phyloP scores from a whole-genome alignment of 108 stramenopile species.

The Skeletonema potamos region DNA sequence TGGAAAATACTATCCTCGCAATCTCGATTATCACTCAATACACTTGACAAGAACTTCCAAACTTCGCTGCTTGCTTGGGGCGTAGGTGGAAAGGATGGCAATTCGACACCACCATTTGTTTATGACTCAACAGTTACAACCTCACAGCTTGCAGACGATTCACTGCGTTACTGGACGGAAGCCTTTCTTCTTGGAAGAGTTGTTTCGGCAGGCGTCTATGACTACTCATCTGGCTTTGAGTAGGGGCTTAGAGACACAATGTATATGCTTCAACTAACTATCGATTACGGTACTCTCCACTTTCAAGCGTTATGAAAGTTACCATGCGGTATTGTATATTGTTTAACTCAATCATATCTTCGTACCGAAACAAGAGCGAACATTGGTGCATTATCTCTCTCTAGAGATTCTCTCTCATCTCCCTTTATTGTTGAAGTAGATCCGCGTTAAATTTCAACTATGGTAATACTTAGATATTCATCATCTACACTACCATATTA shows the following conservation, averaged over 20 bases:
- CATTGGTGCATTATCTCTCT: too few relatives aligned
- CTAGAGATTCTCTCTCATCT: too few relatives aligned
- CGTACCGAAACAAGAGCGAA: too few relatives aligned
- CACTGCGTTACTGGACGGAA: constrained; percentile 38
- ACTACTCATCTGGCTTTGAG: neutral
- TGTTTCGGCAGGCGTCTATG: neutral
- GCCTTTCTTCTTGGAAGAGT: constrained; percentile 21
- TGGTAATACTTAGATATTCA: too few relatives aligned
- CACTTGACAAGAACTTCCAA: constrained; percentile 25
- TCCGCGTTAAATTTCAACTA: too few relatives aligned
- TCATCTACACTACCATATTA: neutral
- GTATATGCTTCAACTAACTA: too few relatives aligned
- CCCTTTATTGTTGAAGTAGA: too few relatives aligned
- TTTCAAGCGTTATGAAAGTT: too few relatives aligned
- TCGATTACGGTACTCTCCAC: too few relatives aligned
- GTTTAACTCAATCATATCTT: too few relatives aligned
- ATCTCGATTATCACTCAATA: constrained; percentile 5
- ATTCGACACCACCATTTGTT: constrained; percentile 5
- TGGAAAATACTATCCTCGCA: constrained; percentile 20
- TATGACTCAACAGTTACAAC: constrained; percentile 28
- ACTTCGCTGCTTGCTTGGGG: constrained; percentile 32
- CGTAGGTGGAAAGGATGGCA: neutral
- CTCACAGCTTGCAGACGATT: constrained; percentile 44
- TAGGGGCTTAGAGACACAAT: neutral
- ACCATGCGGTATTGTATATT: too few relatives aligned